Conservation (phyloP, 345 rosid species). For the Capsella bursapastoris region DNA sequence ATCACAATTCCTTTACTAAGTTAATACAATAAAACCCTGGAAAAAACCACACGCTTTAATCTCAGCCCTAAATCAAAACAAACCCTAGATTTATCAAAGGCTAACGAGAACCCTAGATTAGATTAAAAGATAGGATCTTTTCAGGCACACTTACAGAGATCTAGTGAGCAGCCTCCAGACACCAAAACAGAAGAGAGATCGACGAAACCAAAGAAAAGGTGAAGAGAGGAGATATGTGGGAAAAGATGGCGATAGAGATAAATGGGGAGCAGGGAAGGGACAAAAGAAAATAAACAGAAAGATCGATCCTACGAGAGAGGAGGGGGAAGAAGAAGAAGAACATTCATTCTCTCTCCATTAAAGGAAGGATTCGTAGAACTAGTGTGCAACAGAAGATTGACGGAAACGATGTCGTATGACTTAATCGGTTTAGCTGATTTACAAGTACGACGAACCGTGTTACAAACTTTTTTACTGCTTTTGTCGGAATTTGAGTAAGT, state of each 20-base stretch:
- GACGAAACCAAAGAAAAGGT: neutral
- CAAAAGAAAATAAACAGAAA: constrained; percentile 6
- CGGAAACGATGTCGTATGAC: constrained; percentile 19
- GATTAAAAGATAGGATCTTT: neutral
- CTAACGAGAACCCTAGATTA: neutral
- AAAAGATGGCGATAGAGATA: neutral
- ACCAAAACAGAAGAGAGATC: constrained; percentile 31
- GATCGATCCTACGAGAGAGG: constrained; percentile 37
- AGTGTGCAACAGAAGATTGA: constrained; percentile 23
- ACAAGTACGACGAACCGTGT: neutral
- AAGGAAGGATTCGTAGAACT: constrained; percentile 9
- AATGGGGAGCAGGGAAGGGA: neutral
- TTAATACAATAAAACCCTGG: neutral
- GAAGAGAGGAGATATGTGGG: neutral
- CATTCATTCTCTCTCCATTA: constrained; percentile 29
- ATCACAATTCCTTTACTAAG: constrained; percentile 10
- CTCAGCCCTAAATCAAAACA: neutral
- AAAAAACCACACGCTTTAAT: neutral
- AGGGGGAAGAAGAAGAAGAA: constrained; percentile 21
- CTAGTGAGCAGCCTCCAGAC: constrained; percentile 12
- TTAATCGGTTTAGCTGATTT: neutral
- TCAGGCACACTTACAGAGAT: constrained; percentile 38
- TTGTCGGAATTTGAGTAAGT: constrained; percentile 22
- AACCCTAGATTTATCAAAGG: constrained; percentile 10
- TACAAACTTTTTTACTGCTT: neutral